Conservation (phyloP, 2,329 filamentous ascomycete genomes). For the Hymenoscyphus repandus region DNA sequence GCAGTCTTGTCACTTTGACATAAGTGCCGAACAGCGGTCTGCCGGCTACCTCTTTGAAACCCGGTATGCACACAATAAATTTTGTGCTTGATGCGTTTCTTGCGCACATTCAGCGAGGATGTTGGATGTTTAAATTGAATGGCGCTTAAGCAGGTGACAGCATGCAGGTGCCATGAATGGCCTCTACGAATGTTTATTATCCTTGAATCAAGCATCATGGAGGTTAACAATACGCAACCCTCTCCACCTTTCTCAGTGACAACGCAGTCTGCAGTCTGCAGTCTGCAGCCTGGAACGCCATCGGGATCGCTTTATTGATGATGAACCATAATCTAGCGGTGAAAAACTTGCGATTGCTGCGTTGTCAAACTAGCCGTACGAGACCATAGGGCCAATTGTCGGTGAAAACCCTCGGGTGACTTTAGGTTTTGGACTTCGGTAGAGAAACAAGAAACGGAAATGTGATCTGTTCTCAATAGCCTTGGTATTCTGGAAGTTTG, state of each 20-base stretch:
- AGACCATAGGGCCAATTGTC: background rate
- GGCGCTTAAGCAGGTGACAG: conserved; percentile 24
- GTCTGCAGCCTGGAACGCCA: background rate
- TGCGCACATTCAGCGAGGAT: conserved; percentile 5
- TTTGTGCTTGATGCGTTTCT: conserved; percentile 5
- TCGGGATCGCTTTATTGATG: background rate
- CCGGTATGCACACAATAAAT: conserved; percentile 4
- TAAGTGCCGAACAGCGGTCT: conserved; percentile 19
- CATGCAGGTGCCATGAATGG: conserved; percentile 12
- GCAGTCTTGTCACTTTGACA: conserved; percentile 3
- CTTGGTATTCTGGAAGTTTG: background rate
- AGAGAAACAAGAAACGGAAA: too few relatives aligned
- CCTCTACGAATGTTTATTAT: conserved; percentile 1
- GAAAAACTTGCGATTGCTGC: background rate
- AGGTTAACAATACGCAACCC: background rate
- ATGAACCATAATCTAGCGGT: background rate
- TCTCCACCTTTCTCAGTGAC: background rate
- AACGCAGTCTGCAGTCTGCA: background rate
- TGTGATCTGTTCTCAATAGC: background rate
- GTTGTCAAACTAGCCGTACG: background rate
- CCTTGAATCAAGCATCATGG: conserved; percentile 1
- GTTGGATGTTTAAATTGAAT: conserved; percentile 16
- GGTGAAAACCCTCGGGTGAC: background rate
- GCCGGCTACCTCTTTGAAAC: conserved; percentile 8
- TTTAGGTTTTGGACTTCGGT: too few relatives aligned